Evolutionary conservation across 495 filamentous ascomycete species (phyloP).

Genomic region (Amorphotheca resinae): DNA sequence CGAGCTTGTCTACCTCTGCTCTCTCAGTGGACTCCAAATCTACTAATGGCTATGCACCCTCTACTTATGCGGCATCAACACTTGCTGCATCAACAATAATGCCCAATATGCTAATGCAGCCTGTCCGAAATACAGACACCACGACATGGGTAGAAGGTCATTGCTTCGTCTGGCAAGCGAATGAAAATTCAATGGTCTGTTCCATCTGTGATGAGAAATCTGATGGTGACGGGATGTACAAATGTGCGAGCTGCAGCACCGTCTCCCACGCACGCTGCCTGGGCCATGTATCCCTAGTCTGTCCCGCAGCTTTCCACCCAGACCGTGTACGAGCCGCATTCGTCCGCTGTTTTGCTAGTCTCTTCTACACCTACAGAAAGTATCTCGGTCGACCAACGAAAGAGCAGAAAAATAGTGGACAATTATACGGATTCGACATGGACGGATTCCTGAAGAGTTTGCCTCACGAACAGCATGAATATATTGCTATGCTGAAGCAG

Average conservation of each 20-base stretch:
- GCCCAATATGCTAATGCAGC: constrained; percentile 77
- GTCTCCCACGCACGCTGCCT: constrained; percentile 72
- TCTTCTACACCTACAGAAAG: constrained; percentile 93
- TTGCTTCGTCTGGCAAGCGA: constrained; percentile 61
- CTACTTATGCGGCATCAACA: constrained; percentile 90
- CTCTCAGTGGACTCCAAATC: constrained; percentile 62
- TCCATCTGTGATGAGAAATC: constrained; percentile 80
- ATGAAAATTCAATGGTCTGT: constrained; percentile 60
- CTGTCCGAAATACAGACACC: constrained; percentile 73
- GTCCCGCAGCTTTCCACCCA: constrained; percentile 76
- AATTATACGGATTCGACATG: constrained; percentile 90
- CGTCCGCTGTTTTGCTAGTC: constrained; percentile 82
- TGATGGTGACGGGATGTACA: constrained; percentile 77
- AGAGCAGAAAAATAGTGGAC: constrained; percentile 75
- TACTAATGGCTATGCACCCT: constrained; percentile 78
- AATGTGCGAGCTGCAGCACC: constrained; percentile 66
- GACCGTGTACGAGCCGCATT: constrained; percentile 90
- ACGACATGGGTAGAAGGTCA: constrained; percentile 91
- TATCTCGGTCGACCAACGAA: constrained; percentile 59
- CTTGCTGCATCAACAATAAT: constrained; percentile 98
- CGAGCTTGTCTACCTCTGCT: constrained; percentile 74
- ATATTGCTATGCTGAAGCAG: constrained; percentile 74
- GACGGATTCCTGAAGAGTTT: constrained; percentile 83
- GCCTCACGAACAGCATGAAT: constrained; percentile 82
- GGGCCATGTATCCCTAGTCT: constrained; percentile 70